Conservation (phyloP, 2,329 filamentous ascomycete species). For the Epichloe typhina region DNA sequence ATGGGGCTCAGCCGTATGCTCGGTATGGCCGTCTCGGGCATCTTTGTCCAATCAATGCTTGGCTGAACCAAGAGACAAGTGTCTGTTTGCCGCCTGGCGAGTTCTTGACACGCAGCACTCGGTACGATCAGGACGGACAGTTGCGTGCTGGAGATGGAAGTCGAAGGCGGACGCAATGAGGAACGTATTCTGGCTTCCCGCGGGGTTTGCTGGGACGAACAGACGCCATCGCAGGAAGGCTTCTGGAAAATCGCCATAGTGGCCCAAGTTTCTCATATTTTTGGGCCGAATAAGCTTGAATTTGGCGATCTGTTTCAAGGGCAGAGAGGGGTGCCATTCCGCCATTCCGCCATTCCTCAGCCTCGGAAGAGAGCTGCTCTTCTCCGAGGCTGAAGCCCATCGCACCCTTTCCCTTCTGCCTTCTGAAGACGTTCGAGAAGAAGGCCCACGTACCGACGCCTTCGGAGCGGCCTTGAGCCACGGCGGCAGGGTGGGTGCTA, state of each 20-base stretch:
- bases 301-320: neutral
- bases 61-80: neutral
- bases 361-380: neutral
- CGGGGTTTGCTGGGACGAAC: no score
- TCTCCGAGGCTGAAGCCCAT: neutral
- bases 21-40: no score
- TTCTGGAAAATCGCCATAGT: slow-evolving; percentile 3
- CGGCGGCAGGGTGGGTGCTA: no score
- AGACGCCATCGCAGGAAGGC: neutral
- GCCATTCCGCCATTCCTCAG: neutral
- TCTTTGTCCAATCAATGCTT: no score
- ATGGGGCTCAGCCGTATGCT: no score
- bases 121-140: neutral
- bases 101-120: neutral
- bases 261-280: neutral
- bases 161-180: no score
- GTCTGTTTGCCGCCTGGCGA: neutral
- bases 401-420: neutral
- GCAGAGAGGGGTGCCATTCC: neutral
- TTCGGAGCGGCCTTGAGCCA: no score
- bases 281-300: neutral
- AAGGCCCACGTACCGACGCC: neutral
- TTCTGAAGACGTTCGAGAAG: slow-evolving; percentile 18
- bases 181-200: no score
- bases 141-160: no score